A percentile compares a stretch with the other conserved stretches of the same genome.
phyloP scores from a whole-genome alignment of 2,329 filamentous ascomycete species.

The Curvularia eragrostidis region DNA sequence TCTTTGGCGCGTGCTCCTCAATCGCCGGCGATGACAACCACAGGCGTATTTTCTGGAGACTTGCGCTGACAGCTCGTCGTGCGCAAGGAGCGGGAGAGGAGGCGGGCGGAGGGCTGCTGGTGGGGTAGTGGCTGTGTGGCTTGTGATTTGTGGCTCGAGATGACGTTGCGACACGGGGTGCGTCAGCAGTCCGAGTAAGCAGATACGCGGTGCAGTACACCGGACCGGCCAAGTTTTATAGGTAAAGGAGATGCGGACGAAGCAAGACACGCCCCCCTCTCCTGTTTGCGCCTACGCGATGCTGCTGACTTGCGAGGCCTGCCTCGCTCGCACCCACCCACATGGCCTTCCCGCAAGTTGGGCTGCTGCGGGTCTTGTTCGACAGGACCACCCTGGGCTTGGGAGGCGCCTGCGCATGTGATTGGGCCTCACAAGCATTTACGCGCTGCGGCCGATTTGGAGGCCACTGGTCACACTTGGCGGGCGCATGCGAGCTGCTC shows the following conservation, averaged over 20 bases:
- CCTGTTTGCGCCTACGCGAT: slow-evolving; percentile 23
- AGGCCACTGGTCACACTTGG: slow-evolving; percentile 44
- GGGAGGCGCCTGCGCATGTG: slow-evolving; percentile 27
- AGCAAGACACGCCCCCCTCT: slow-evolving; percentile 19
- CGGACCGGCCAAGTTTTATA: slow-evolving; percentile 21
- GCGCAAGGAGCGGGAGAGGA: slow-evolving; percentile 17
- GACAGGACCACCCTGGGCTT: slow-evolving; percentile 21
- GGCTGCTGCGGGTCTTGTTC: slow-evolving; percentile 30
- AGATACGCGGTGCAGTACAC: slow-evolving; percentile 7
- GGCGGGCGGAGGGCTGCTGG: slow-evolving; percentile 25
- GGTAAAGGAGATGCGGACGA: slow-evolving; percentile 9
- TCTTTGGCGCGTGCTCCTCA: slow-evolving; percentile 20
- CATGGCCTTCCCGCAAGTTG: slow-evolving; percentile 28
- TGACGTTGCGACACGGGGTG: slow-evolving; percentile 21
- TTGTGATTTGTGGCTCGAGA: slow-evolving; percentile 7
- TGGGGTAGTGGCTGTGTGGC: slow-evolving; percentile 1
- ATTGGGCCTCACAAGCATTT: slow-evolving; percentile 33
- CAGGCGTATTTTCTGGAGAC: slow-evolving; percentile 36
- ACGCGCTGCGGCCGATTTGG: slow-evolving; percentile 43
- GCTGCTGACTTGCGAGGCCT: slow-evolving; percentile 37
- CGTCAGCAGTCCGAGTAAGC: slow-evolving; percentile 10
- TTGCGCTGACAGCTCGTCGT: slow-evolving; percentile 28
- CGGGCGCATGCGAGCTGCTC: slow-evolving; percentile 33
- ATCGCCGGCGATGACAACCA: slow-evolving; percentile 34
- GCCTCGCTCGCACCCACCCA: slow-evolving; percentile 11